Evolutionary conservation across 139 green algal species (phyloP).

Genomic region (Tetraselmis chui): DNA sequence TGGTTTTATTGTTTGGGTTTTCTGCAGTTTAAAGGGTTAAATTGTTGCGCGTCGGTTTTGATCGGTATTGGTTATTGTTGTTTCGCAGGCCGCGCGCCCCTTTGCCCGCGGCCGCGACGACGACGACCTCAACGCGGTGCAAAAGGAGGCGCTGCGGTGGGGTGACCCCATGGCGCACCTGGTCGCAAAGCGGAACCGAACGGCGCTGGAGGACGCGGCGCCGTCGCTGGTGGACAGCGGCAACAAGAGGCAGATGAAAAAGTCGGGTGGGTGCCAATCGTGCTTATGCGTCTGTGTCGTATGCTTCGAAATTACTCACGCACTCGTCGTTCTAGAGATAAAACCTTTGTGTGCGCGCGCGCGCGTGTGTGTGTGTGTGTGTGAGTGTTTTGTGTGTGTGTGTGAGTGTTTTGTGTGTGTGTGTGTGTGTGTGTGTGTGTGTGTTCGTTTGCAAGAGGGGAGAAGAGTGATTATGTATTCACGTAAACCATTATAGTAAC

Average conservation of each 20-base stretch:
- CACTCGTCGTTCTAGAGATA: no score
- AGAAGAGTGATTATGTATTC: no score
- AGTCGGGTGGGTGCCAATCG: conserved; percentile 38
- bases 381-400: no score
- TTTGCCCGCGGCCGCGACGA: conserved; percentile 27
- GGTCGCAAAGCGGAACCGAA: conserved; percentile 41
- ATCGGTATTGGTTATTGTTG: not conserved
- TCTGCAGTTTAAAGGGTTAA: not conserved
- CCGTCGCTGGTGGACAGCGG: conserved; percentile 26
- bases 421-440: no score
- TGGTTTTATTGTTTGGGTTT: not conserved
- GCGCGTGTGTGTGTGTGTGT: no score
- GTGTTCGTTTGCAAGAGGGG: no score
- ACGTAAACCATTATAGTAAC: no score
- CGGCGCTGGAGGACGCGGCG: conserved; percentile 9
- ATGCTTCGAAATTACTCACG: no score
- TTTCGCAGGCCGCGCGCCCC: no score
- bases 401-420: no score
- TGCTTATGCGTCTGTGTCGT: no score
- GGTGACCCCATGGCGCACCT: conserved; percentile 88
- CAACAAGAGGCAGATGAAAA: conserved; percentile 40
- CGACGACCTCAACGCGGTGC: conserved; percentile 47
- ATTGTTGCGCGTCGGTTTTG: not conserved
- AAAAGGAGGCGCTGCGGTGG: conserved; percentile 51
- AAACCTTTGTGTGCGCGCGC: no score